Base-by-base conservation (phyloP, 805 yeast species). In the Metschnikowia shivogae region DNA sequence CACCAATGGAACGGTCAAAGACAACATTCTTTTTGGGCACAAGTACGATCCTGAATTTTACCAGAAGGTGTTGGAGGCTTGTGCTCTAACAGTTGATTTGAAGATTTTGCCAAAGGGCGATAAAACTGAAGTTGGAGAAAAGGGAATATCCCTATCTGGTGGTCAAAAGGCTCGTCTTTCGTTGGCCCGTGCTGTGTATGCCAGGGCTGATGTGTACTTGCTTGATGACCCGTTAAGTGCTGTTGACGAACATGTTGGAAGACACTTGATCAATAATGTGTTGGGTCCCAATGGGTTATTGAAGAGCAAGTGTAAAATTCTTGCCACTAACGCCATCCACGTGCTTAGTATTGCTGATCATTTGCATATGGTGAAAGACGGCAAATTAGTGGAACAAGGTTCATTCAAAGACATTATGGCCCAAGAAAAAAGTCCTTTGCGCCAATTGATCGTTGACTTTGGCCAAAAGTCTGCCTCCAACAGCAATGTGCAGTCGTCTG, bases 141-240 rank as follows among this genome's bases (percentile, higher is more conserved):
- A 92, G 63, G 99, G 99, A 52, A 90, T 93, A 42, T 88, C 97
- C 11, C 73, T 93, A 40, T 87, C 96, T 34, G 99, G 99, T 42
- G 99, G 99, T 36, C 99, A 93, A 65, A 93, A 93, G 74, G 98
- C 99, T 0, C 82, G 99, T 63, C 75, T 93, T 31, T 83, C 96
- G 1, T 76, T 93, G 43, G 99, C 99, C 0, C 80, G 99, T 62
- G 97, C 99, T 10, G 96, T 93, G 8, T 93, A 93, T 62, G 79
- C 96, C 10, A 77, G 98, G 53, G 95, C 98, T 3, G 98, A 93
- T 60, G 80, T 93, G 27, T 89, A 88, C 62, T 68, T 93, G 34
- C 68, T 93, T 51, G 99, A 93, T 63, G 99, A 93, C 65, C 87
- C 95, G 8, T 75, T 93, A 48, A 85, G 95, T 62, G 99, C 99